phyloP scores from a whole-genome alignment of 805 yeast genomes.

The Pichia eremophila region DNA sequence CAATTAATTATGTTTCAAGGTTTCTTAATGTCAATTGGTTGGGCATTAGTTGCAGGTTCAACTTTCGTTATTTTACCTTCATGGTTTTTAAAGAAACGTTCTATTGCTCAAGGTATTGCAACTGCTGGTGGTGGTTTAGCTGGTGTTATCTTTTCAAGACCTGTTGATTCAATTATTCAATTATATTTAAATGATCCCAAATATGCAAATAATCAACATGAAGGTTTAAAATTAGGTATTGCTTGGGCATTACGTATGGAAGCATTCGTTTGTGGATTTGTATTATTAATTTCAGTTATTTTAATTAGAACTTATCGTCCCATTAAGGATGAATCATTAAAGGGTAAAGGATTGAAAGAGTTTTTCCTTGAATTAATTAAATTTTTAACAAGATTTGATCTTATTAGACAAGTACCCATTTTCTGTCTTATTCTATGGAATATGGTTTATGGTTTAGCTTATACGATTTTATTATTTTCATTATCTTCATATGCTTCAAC shows the following conservation, averaged over 20 bases:
- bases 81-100: conserved; percentile 38
- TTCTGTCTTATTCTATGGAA: conserved; percentile 19
- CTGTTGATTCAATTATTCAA: conserved; percentile 33
- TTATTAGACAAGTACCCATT: conserved; percentile 17
- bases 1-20: conserved; percentile 44
- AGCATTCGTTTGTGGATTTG: conserved; percentile 25
- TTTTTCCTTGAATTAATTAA: conserved; percentile 13
- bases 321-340: conserved; percentile 12
- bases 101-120: conserved; percentile 41
- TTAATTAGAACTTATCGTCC: conserved; percentile 18
- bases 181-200: conserved; percentile 26
- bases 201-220: conserved; percentile 19
- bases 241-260: conserved; percentile 38
- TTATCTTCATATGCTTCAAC: conserved; percentile 39
- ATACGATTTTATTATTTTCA: conserved; percentile 34
- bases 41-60: conserved; percentile 31
- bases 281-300: conserved; percentile 13
- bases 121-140: conserved; percentile 46
- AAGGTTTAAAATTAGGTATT: conserved; percentile 6
- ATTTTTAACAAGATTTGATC: conserved; percentile 9
- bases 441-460: conserved; percentile 21
- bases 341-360: conserved; percentile 12
- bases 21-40: conserved; percentile 33
- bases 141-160: conserved; percentile 38
- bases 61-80: conserved; percentile 32